These are phyloP conservation scores for Nicotiana sylvestris DNA, from an alignment of 257 asterid genomes.

Conservation along the genomic window DNA sequence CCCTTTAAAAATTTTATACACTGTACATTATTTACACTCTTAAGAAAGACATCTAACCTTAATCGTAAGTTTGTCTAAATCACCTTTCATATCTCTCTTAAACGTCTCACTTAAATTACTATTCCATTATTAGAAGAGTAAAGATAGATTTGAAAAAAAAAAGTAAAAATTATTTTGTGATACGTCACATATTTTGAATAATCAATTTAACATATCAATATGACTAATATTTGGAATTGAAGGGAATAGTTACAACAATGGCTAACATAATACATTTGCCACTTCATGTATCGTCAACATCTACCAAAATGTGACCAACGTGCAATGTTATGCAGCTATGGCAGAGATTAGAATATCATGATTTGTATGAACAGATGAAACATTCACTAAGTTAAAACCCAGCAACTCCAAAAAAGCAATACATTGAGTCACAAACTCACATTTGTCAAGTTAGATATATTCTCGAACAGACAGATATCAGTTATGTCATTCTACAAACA, in stretches of 20 bases:
- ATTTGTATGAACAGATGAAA: not conserved
- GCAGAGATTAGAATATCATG: not conserved
- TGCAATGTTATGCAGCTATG: not conserved
- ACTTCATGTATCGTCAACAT: not conserved
- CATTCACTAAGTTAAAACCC: not conserved
- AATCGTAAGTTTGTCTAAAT: not conserved
- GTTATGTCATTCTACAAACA: not conserved
- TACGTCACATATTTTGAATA: not conserved
- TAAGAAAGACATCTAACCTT: too few species aligned
- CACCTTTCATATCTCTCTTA: not conserved
- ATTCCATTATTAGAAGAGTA: too few species aligned
- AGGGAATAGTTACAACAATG: not conserved
- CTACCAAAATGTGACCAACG: not conserved
- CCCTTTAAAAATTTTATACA: too few species aligned
- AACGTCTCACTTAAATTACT: too few species aligned
- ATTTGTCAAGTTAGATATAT: not conserved
- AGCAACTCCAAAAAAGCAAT: not conserved
- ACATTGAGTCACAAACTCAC: not conserved
- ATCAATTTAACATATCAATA: not conserved
- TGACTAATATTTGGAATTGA: not conserved
- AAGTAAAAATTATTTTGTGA: not conserved
- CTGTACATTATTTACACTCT: too few species aligned
- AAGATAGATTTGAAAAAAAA: not conserved
- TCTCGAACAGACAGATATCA: not conserved
- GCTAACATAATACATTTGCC: not conserved